These are phyloP conservation scores for Rhododendron mucronatum DNA, from an alignment of 148 eudicot species.

Conservation along the genomic window DNA sequence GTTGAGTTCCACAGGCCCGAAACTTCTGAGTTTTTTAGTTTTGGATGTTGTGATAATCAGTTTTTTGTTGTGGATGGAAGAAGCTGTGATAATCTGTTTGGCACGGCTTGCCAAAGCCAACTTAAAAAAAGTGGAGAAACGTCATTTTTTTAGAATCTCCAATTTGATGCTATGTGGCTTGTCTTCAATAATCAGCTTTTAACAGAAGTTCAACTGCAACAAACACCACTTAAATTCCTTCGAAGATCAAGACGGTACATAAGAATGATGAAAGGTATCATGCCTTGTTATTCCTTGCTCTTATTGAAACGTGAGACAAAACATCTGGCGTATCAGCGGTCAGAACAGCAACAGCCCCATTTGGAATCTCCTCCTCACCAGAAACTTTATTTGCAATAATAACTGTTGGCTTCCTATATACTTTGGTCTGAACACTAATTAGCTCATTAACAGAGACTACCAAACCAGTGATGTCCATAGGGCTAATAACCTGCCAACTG, in stretches of 20 bases:
- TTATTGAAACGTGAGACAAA: slow-evolving; percentile 6
- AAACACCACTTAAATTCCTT: neutral
- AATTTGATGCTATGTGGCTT: neutral
- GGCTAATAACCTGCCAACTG: slow-evolving; percentile 15
- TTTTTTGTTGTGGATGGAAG: neutral
- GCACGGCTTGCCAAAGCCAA: neutral
- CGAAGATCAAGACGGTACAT: neutral
- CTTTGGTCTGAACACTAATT: neutral
- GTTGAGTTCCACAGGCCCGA: neutral
- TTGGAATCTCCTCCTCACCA: slow-evolving; percentile 14
- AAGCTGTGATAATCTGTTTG: neutral
- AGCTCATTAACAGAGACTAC: slow-evolving; percentile 4
- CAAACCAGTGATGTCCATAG: neutral
- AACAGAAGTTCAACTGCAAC: neutral
- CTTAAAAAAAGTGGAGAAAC: neutral
- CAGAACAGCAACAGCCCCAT: slow-evolving; percentile 6
- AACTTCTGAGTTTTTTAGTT: neutral
- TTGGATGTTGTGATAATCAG: neutral
- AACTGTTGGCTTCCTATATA: slow-evolving; percentile 6
- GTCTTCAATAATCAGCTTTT: neutral
- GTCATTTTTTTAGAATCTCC: neutral
- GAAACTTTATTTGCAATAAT: slow-evolving; percentile 8
- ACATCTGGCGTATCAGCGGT: slow-evolving; percentile 8
- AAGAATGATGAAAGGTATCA: neutral
- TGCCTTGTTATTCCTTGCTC: slow-evolving; percentile 15